Base-by-base conservation (phyloP, 257 asterid genomes). In the Ballota nigra region DNA sequence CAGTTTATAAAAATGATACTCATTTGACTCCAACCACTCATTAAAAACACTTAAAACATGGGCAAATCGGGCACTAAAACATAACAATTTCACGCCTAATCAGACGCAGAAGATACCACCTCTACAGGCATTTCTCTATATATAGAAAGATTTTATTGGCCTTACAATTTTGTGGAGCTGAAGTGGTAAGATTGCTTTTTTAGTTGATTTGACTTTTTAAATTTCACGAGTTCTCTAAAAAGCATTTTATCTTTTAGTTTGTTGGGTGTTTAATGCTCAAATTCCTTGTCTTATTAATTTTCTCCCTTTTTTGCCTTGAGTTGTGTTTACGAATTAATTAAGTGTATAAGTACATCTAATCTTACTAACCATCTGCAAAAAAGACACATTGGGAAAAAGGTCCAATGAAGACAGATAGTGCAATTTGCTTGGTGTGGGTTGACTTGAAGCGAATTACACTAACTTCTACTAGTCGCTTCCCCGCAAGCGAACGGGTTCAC, bases 381-480 rank as follows among this genome's bases (percentile, higher is more conserved):
- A 66, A 72, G 29, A 63, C 45, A 38, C 5, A 12, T 34, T 45
- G 29, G 67, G 82, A 74, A 64, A 83, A 73, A 49, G 79, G 28
- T 24, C 77, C 71, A 18, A 88, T 73, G 81, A 88, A 83, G 82
- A 80, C 75, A 3, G 83, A 31, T 73, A 15, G 86, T 80, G 43
- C 92, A 86, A 59, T 80, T 92, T 59, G 84, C 77, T 16, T 83
- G 96, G 92, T 87, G 96, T 71, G 90, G 81, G 57, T 75, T 83
- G 60, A n/a, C n/a, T n/a, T n/a, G n/a, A n/a, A n/a, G n/a, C n/a
- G n/a, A n/a, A n/a, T n/a, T n/a, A n/a, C n/a, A n/a, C n/a, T n/a
- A n/a, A n/a, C n/a, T n/a, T n/a, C n/a, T n/a, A n/a, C n/a, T n/a
- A n/a, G n/a, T n/a, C n/a, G n/a, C n/a, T n/a, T n/a, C n/a, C n/a